Conservation (phyloP, 1,284 basidiomycete genomes). For the Trichosporon inkin region DNA sequence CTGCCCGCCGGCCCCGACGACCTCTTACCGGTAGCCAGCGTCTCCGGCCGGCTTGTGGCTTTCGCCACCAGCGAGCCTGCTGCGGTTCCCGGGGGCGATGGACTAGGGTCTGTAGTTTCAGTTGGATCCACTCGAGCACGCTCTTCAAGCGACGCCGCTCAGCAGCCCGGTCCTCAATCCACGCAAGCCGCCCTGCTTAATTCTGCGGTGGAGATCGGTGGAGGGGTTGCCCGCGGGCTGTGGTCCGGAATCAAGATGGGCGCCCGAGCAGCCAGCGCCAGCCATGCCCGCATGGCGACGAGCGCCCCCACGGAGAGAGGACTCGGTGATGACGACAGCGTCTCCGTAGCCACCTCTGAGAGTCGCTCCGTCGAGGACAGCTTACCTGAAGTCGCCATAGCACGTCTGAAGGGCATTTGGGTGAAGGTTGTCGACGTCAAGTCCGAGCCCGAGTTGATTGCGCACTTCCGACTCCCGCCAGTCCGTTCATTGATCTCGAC, state of each 20-base stretch:
- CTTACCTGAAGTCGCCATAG: not conserved
- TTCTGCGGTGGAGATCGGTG: conserved; percentile 44
- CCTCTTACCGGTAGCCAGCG: conserved; percentile 28
- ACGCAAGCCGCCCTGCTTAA: conserved; percentile 31
- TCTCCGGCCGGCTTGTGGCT: conserved; percentile 39
- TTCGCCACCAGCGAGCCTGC: conserved; percentile 32
- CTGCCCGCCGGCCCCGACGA: conserved; percentile 23
- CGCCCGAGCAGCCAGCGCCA: conserved; percentile 33
- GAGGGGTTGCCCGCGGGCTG: conserved; percentile 43
- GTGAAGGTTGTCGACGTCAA: conserved; percentile 42
- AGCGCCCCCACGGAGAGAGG: conserved; percentile 36
- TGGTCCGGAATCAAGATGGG: conserved; percentile 48
- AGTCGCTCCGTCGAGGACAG: conserved; percentile 19
- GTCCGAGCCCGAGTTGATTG: conserved; percentile 25
- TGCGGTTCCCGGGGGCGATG: conserved; percentile 27
- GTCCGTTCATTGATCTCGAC: conserved; percentile 17
- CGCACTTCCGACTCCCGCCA: conserved; percentile 42
- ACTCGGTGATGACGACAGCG: conserved; percentile 24
- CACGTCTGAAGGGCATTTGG: conserved; percentile 30
- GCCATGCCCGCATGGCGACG: conserved; percentile 31
- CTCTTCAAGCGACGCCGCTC: conserved; percentile 2
- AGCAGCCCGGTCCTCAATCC: conserved; percentile 1
- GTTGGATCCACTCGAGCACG: conserved; percentile 12
- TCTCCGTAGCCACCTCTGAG: conserved; percentile 7
- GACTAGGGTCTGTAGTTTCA: conserved; percentile 37